Conservation (phyloP, 2,329 filamentous ascomycete species). For the Trichoderma harzianum region DNA sequence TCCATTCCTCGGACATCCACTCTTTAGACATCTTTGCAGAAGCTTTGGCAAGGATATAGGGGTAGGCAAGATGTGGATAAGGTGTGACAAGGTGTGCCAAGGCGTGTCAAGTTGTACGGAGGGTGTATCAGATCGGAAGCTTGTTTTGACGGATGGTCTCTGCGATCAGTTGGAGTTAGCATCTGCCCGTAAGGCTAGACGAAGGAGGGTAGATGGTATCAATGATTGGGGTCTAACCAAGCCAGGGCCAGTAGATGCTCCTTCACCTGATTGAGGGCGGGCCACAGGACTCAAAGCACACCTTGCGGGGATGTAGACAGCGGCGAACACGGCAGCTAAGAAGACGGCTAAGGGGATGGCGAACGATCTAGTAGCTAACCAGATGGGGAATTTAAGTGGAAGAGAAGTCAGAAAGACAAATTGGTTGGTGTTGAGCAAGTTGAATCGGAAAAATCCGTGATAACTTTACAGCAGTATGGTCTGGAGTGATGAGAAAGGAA, state of each 20-base stretch:
- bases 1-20: conserved; percentile 32
- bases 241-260: neutral
- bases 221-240: neutral
- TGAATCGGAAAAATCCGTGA: neutral
- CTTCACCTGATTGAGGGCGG: neutral
- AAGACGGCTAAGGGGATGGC: neutral
- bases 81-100: neutral
- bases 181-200: neutral
- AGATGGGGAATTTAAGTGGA: too few relatives aligned
- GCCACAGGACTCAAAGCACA: neutral
- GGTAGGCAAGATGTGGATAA: neutral
- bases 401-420: neutral
- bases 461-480: too few relatives aligned
- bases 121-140: neutral
- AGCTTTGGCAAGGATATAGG: neutral
- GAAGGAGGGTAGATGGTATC: neutral
- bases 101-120: neutral
- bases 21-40: conserved; percentile 31
- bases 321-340: neutral
- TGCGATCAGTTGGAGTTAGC: neutral
- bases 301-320: neutral
- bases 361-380: neutral
- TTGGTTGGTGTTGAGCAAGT: neutral
- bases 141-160: neutral
- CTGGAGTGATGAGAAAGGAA: too few relatives aligned